phyloP scores from a whole-genome alignment of 225 moss, liverwort and hornwort genomes.

The Lunularia cruciata region DNA sequence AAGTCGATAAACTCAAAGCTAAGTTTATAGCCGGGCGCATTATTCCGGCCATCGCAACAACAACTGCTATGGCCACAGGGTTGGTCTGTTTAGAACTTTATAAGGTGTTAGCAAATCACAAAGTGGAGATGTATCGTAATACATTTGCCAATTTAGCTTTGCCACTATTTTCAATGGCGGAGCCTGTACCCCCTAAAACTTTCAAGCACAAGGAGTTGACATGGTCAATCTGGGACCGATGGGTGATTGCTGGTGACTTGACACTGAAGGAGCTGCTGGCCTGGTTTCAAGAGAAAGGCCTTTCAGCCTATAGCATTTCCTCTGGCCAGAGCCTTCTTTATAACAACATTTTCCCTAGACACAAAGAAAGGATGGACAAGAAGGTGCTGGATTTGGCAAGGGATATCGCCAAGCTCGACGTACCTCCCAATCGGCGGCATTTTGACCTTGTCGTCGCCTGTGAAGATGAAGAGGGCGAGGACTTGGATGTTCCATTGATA shows the following conservation, averaged over 20 bases:
- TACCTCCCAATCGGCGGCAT: slow-evolving; percentile 48
- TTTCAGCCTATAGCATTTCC: slow-evolving; percentile 49
- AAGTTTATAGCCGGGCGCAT: slow-evolving; percentile 55
- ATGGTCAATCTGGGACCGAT: slow-evolving; percentile 55
- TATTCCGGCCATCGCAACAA: slow-evolving; percentile 54
- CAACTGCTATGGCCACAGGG: slow-evolving; percentile 53
- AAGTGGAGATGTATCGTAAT: slow-evolving; percentile 41
- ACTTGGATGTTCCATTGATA: slow-evolving; percentile 51
- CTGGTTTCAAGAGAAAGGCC: slow-evolving; percentile 46
- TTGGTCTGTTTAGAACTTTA: slow-evolving; percentile 54
- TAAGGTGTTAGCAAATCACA: slow-evolving; percentile 40
- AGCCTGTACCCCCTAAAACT: slow-evolving; percentile 46
- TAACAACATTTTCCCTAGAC: slow-evolving; percentile 49
- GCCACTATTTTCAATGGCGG: slow-evolving; percentile 52
- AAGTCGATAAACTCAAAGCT: slow-evolving; percentile 51
- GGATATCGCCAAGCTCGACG: slow-evolving; percentile 50
- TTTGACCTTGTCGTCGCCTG: slow-evolving; percentile 54
- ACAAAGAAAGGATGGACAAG: slow-evolving; percentile 52
- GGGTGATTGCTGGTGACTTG: slow-evolving; percentile 48
- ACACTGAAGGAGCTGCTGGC: slow-evolving; percentile 46
- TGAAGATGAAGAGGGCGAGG: slow-evolving; percentile 50
- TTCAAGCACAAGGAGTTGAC: slow-evolving; percentile 43
- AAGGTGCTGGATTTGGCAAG: slow-evolving; percentile 48
- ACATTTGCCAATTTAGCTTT: slow-evolving; percentile 53
- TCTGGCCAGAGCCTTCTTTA: slow-evolving; percentile 49